Conservation (phyloP, 2,329 filamentous ascomycete genomes). For the Colletotrichum zoysiae region DNA sequence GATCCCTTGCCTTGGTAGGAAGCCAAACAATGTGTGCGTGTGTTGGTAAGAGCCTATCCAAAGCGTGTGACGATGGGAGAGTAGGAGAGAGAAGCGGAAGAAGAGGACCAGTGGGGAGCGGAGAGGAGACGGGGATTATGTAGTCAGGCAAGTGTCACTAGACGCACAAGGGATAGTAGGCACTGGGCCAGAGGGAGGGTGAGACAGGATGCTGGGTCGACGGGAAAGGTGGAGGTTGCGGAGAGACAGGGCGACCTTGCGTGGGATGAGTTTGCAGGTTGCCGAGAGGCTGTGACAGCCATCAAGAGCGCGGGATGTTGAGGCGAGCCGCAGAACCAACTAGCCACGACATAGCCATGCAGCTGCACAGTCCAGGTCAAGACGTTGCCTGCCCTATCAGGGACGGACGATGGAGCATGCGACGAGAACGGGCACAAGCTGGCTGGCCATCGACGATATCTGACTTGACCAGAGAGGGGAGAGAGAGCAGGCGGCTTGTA, state of each 20-base stretch:
- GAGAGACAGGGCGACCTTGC: conserved; percentile 25
- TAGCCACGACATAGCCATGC: conserved; percentile 8
- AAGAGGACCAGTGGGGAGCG: background rate
- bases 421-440: conserved; percentile 18
- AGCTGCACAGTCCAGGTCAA: background rate
- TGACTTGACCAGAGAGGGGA: background rate
- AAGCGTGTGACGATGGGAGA: conserved; percentile 23
- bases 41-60: conserved; percentile 37
- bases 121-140: conserved; percentile 35
- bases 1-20: conserved; percentile 35
- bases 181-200: conserved; percentile 34
- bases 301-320: conserved; percentile 26
- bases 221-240: conserved; percentile 24
- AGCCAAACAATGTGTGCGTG: conserved; percentile 25
- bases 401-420: background rate
- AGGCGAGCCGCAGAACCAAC: conserved; percentile 6
- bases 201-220: conserved; percentile 29
- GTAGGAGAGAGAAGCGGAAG: conserved; percentile 22
- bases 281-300: conserved; percentile 16
- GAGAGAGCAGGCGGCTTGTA: conserved; percentile 21
- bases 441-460: conserved; percentile 5
- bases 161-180: conserved; percentile 7
- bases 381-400: background rate
- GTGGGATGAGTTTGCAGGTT: conserved; percentile 32
- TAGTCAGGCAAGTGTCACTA: conserved; percentile 31